Base-by-base conservation (phyloP, 768 basidiomycete genomes). In the Mycena rebaudengoi region DNA sequence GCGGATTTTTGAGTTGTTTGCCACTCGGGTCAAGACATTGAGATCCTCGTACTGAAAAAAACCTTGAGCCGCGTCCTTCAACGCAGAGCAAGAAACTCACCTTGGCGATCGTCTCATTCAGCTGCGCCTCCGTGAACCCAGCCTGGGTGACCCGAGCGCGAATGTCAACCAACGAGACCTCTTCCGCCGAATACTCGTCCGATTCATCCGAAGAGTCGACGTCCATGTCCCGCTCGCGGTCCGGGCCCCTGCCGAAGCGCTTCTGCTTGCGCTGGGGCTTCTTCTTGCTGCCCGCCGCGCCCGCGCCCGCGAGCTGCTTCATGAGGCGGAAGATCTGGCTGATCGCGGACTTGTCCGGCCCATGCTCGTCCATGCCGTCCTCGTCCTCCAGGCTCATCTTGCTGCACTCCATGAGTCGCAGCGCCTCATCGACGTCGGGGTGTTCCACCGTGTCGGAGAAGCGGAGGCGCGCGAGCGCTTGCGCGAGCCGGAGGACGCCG, bases 341-440 rank as follows among this genome's bases (percentile, higher is more conserved):
- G 62, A 88, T 83, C 51, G 86, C 83, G 21, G 96, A 94, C 67
- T 87, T 86, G 73, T 99, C 97, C 5, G 82, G 82, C 32, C 91
- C 91, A 28, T 80, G 78, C 32, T 88, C n/a, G n/a, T n/a, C 90
- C 43, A 84, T 83, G 41, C 91, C 90, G 20, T 88, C 86, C 12
- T 94, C 94, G 44, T 96, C 94, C 56, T 88, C 83, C 69, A 99
- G 79, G 71, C 91, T 94, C 72, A 94, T 92, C 76, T 99, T 99
- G 79, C 92, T 95, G 69, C 93, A 95, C 62, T 96, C 95, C 96
- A 99, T 99, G 64, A 99, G 81, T 37, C 98, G 89, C 65, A 99
- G 82, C 2, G 98, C 98, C 78, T 99, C 98, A 72, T 99, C 96
- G 13, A 99, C 96, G 73, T 99, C 98, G 37, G 86, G 84, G 58